Conservation (phyloP, 208 protist species). For the Porcisia hertigi region DNA sequence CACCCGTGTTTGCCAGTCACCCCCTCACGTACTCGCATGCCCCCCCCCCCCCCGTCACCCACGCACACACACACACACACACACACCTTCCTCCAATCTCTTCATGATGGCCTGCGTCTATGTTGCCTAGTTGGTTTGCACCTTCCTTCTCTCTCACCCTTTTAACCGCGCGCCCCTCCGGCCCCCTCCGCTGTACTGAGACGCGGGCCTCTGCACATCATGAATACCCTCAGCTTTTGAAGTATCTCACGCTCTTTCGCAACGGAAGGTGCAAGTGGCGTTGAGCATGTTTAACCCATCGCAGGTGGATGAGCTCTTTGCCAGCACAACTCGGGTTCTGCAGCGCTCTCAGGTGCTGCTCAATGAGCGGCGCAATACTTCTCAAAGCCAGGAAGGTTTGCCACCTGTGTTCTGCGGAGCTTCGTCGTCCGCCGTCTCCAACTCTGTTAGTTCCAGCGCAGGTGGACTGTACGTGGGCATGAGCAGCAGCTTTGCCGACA, state of each 20-base stretch:
- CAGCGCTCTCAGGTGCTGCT: constrained; percentile 58
- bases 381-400: background rate
- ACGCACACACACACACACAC: background rate
- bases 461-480: background rate
- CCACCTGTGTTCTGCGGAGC: constrained; percentile 16
- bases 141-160: background rate
- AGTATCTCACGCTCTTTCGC: background rate
- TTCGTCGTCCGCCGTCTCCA: constrained; percentile 4
- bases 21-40: too few species aligned
- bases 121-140: too few species aligned
- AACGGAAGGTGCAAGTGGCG: background rate
- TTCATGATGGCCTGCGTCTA: too few species aligned
- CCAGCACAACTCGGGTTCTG: constrained; percentile 31
- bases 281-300: constrained; percentile 43
- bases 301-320: constrained; percentile 64
- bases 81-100: background rate
- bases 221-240: too few species aligned
- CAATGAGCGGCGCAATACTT: constrained; percentile 39
- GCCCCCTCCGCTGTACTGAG: too few species aligned
- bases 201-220: too few species aligned
- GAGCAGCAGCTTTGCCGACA: constrained; percentile 24
- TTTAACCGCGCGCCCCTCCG: background rate
- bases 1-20: too few species aligned
- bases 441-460: background rate
- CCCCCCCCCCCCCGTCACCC: too few species aligned